A percentile compares a stretch with the other conserved stretches of the same genome.
Evolutionary conservation across 257 asterid species (phyloP).

Genomic region (Przewalskia tangutica): DNA sequence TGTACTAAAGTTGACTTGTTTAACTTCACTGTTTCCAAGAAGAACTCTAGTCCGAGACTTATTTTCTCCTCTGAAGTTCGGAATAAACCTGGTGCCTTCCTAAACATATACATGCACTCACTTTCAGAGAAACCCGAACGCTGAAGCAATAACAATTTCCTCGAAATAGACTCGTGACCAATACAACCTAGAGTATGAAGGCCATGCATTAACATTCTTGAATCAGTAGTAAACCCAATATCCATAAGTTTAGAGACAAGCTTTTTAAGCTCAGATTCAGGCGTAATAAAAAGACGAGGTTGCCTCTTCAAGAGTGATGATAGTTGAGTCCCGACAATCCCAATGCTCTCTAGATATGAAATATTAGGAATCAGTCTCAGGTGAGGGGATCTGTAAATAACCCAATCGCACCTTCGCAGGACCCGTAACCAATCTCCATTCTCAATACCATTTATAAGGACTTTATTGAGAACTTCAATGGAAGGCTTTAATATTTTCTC

Average conservation of each 20-base stretch:
- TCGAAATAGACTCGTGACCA: neutral
- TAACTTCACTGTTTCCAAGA: constrained; percentile 8
- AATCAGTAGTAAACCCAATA: constrained; percentile 21
- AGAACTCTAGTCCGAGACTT: constrained; percentile 13
- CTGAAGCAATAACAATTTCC: constrained; percentile 8
- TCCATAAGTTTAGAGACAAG: constrained; percentile 14
- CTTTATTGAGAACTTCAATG: constrained; percentile 1
- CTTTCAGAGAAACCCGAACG: constrained; percentile 11
- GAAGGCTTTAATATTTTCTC: constrained; percentile 17
- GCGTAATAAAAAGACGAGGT: constrained; percentile 14
- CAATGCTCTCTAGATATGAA: constrained; percentile 19
- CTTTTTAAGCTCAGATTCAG: constrained; percentile 4
- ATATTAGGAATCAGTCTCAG: constrained; percentile 14
- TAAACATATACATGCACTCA: constrained; percentile 22
- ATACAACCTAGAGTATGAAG: constrained; percentile 7
- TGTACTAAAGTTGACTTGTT: constrained; percentile 4
- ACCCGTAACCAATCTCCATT: constrained; percentile 8
- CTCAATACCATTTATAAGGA: constrained; percentile 10
- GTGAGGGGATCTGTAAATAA: neutral
- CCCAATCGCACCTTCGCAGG: constrained; percentile 13
- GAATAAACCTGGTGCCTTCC: constrained; percentile 5
- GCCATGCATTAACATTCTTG: constrained; percentile 20
- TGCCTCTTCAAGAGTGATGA: constrained; percentile 12
- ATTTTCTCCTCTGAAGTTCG: constrained; percentile 13
- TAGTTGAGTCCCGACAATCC: constrained; percentile 21